Evolutionary conservation across 2,329 filamentous ascomycete species (phyloP).

Genomic region (Xylaria sp.): DNA sequence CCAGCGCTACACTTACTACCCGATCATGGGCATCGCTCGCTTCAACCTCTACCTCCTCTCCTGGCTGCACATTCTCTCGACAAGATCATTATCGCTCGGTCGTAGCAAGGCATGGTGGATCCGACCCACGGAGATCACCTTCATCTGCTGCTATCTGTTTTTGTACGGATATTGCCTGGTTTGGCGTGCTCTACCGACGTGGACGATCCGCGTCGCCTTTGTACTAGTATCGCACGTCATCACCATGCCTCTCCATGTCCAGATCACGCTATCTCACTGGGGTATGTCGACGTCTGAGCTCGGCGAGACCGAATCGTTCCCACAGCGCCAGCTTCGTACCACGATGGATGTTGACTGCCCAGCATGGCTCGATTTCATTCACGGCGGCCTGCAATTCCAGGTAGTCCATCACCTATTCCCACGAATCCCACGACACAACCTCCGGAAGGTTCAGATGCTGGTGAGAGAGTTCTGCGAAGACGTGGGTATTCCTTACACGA

Average conservation of each 20-base stretch:
- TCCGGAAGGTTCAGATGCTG: constrained; percentile 66
- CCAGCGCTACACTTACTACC: constrained; percentile 76
- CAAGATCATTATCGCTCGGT: constrained; percentile 65
- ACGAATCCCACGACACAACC: constrained; percentile 73
- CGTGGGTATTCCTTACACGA: constrained; percentile 69
- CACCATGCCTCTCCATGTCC: constrained; percentile 75
- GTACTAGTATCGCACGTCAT: constrained; percentile 72
- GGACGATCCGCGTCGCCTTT: constrained; percentile 67
- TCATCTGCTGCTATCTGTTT: constrained; percentile 73
- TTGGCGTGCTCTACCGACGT: constrained; percentile 67
- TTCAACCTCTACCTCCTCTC: constrained; percentile 78
- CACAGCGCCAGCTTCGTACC: constrained; percentile 75
- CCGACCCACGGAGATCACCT: constrained; percentile 71
- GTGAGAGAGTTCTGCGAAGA: constrained; percentile 73
- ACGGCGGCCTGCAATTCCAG: constrained; percentile 78
- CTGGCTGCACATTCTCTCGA: constrained; percentile 70
- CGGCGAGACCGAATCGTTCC: constrained; percentile 72
- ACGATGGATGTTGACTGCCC: constrained; percentile 80
- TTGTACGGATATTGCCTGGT: constrained; percentile 74
- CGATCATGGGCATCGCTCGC: constrained; percentile 72
- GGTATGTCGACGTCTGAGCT: constrained; percentile 75
- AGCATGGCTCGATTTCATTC: constrained; percentile 75
- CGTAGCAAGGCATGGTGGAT: constrained; percentile 71
- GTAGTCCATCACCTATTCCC: constrained; percentile 76
- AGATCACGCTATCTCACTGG: constrained; percentile 78